Base-by-base conservation (phyloP, 352 stramenopile genomes). In the Lagenidium sp. region DNA sequence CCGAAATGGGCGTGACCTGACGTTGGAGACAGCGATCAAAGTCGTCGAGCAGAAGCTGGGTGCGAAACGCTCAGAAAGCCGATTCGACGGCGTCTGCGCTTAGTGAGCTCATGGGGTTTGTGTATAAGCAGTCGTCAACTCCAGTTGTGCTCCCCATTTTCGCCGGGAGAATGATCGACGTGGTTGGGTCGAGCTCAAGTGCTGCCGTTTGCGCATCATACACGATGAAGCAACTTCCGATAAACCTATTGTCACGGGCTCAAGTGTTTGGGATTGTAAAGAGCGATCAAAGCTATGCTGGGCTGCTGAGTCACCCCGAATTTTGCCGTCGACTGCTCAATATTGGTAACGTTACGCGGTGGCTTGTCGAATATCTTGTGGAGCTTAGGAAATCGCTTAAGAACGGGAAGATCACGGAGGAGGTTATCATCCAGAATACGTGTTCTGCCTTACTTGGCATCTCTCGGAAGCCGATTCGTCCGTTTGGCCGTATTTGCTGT, bases 121-220 rank as follows among this genome's bases (percentile, higher is more conserved):
- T 60, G 41, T n/a, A 23, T 32, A 34, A 4, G 29, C 7, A 48
- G 21, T 58, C 44, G 12, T 50, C 51, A 34, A 59, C 20, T 45
- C 12, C 53, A 26, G 15, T 61, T 41, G 4, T 56, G 37, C 47
- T 61, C 18, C 55, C 50, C 35, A 64, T 56, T 44, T 64, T 64
- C 44, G 55, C 50, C 6, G 55, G 55, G 23, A 56, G 41, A 44
- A 41, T 55, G 48, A 45, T 57, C 41, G 25, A 28, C 22, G 42
- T 55, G 3, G 53, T 57, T 50, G 34, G 8, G 49, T 43, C 24
- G 8, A 39, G 41, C 23, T 51, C 51, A 34, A 55, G 53, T 56
- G 44, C 44, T 6, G 59, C 54, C 36, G 54, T 51, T 2, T 57
- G n/a, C n/a, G n/a, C 47, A 28, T 57, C 53, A 53, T 54, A 55